Conservation (phyloP, 2,329 filamentous ascomycete genomes). For the Fusarium stilboides region DNA sequence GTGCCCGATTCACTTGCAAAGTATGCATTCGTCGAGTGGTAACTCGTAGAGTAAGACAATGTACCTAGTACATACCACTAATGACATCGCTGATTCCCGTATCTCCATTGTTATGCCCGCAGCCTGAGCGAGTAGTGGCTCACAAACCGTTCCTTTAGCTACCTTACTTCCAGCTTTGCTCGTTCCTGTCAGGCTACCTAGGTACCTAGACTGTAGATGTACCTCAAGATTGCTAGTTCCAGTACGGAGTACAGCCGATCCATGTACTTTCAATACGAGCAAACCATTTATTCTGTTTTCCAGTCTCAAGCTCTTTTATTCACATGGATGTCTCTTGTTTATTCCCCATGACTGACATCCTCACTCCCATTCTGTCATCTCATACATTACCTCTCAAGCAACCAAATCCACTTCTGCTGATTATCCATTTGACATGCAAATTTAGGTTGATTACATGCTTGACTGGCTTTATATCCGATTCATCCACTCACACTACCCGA, state of each 20-base stretch:
- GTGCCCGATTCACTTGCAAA: not conserved
- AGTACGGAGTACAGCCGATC: too few relatives aligned
- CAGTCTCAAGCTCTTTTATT: not conserved
- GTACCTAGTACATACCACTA: conserved; percentile 1
- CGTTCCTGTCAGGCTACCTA: not conserved
- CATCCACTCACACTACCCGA: conserved; percentile 15
- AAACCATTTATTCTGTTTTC: not conserved
- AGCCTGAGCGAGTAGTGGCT: conserved; percentile 3
- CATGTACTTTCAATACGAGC: not conserved
- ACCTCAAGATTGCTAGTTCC: conserved; percentile 1
- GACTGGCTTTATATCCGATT: conserved; percentile 1
- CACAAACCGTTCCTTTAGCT: not conserved
- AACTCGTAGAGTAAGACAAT: conserved; percentile 10
- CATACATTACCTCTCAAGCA: not conserved
- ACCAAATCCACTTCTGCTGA: not conserved
- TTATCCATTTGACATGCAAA: not conserved
- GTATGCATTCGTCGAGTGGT: conserved; percentile 16
- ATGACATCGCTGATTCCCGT: not conserved
- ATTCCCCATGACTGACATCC: not conserved
- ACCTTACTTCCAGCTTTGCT: not conserved
- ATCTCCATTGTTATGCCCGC: conserved; percentile 5
- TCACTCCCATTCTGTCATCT: not conserved
- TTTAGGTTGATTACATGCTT: conserved; percentile 16
- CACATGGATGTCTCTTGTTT: not conserved
- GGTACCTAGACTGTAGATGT: not conserved